phyloP scores from a whole-genome alignment of 345 rosid genomes.

The Diplotaxis tenuifolia region DNA sequence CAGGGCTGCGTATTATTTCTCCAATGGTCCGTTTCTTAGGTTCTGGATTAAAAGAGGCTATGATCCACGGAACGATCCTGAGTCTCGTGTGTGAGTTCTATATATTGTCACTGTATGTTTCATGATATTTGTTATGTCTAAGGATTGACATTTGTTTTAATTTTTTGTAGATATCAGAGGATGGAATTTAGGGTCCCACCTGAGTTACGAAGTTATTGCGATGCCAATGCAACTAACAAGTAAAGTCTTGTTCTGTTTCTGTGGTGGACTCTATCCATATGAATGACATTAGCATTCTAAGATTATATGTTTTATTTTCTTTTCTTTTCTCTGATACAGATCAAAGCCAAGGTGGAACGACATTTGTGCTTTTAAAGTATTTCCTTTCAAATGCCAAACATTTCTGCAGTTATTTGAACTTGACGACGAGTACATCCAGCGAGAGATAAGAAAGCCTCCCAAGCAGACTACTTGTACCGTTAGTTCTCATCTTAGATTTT shows the following conservation, averaged over 20 bases:
- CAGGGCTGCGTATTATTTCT: conserved; percentile 85
- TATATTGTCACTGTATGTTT: background rate
- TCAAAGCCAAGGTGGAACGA: conserved; percentile 69
- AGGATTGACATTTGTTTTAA: background rate
- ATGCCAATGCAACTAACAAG: conserved; percentile 51
- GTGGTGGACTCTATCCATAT: background rate
- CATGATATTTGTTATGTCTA: background rate
- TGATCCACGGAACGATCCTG: conserved; percentile 95
- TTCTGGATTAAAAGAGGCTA: conserved; percentile 98
- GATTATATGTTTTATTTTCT: conserved; percentile 1
- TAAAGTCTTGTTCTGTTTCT: conserved; percentile 39
- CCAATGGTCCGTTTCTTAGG: conserved; percentile 80
- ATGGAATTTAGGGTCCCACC: conserved; percentile 89
- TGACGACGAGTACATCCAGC: conserved; percentile 79
- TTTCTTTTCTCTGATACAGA: conserved; percentile 40
- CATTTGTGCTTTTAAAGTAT: conserved; percentile 70
- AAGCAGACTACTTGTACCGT: conserved; percentile 64
- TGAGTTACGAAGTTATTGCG: conserved; percentile 56
- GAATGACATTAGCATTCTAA: background rate
- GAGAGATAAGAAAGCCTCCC: conserved; percentile 81
- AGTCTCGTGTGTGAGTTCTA: conserved; percentile 82
- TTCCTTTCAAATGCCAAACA: conserved; percentile 77
- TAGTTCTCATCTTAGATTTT: conserved; percentile 38
- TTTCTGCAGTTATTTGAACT: conserved; percentile 83
- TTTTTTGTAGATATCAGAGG: conserved; percentile 76